Evolutionary conservation across 2,329 filamentous ascomycete species (phyloP), one percentile per base, ranked within the genome.

Genomic region (Penicillium brasilianum): DNA sequence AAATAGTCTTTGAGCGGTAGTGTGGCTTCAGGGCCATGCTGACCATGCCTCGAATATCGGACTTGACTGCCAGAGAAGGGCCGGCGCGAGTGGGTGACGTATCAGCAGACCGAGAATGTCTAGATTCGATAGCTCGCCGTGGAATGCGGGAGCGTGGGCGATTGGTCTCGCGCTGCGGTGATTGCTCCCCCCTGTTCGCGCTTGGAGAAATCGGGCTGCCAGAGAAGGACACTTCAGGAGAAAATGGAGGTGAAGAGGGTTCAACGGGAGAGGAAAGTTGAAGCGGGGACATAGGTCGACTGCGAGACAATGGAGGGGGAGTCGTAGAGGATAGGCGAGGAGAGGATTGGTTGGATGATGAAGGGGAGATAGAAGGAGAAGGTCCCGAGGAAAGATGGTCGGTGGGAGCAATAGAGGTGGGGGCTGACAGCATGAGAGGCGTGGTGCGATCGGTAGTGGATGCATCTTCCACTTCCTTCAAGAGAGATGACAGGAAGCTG

Each of bases 21-120:
- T 92, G 86, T 34, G 93, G 92, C 68, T 91, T 91, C 46, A 99
- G 82, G 6, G 91, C 92, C 44, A 85, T 82, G 66, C 92, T 91
- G 68, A 98, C 95, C 78, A 98, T 92, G 68, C 88, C 89, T 74
- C 93, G 94, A 66, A 99, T 90, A 72, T 88, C 92, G 67, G 91
- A 88, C 76, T 99, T 99, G 65, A 91, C 90, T 65, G 91, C 89
- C 25, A 92, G 87, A 0, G 93, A 90, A 70, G 97, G 85, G 7
- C 80, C 80, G 8, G 82, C 74, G 36, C 90, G 87, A 2, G 83
- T 85, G 8, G 91, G 90, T n/a, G 91, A 93, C 1, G 83, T 82
- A 48, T 93, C 88, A 48, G 84, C 69, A 7, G 87, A 86, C 30
- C 84, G 70, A 37, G 72, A 63, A 56, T 65, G 61, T 55, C 64